Evolutionary conservation across 2,329 filamentous ascomycete species (phyloP), one percentile per base, ranked within the genome.

Genomic region (Fusarium sp.): DNA sequence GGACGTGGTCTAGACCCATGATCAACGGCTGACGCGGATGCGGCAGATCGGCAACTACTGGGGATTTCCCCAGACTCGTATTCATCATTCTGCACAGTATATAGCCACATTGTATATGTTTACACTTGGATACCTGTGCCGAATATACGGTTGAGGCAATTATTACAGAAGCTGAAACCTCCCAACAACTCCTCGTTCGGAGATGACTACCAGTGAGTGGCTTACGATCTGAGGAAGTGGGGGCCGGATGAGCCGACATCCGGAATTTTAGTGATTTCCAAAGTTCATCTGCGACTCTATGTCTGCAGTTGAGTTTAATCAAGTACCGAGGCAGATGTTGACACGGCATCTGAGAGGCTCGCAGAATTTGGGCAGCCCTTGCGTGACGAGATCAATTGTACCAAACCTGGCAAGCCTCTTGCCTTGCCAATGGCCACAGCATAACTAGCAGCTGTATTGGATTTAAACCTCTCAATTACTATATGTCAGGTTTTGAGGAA

Each of bases 11-110:
- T 52, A 20, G 48, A 52, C 22, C 32, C 32, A 10, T 25, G 30
- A 15, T 25, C 47, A 25, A 38, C 30, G 47, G 46, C 30, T 51
- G 47, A 25, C 16, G 30, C 16, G 47, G 29, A 38, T 25, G 16
- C 34, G 49, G 49, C 24, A 52, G 32, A 52, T 52, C 49, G 49
- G 49, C 49, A 52, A 41, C 49, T 52, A 52, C 24, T 52, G 34
- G 15, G 18, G 11, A 16, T 43, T 41, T 25, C 24, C 49, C 49
- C 49, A 41, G 25, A 52, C 12, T 22, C 49, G 16, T 38, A 16
- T 1, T 22, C n/a, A 34, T 41, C 34, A 18, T 43, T 52, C 32
- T 24, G 48, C 10, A 52, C 24, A 20, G 11, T 3, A 20, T n/a
- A 10, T 9, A 27, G 24, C 7, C 6, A 24, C 24, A 16, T 27